Evolutionary conservation across 352 stramenopile genomes (phyloP), one percentile per base, ranked within the genome.

Genomic region (Blastocystis sp.): DNA sequence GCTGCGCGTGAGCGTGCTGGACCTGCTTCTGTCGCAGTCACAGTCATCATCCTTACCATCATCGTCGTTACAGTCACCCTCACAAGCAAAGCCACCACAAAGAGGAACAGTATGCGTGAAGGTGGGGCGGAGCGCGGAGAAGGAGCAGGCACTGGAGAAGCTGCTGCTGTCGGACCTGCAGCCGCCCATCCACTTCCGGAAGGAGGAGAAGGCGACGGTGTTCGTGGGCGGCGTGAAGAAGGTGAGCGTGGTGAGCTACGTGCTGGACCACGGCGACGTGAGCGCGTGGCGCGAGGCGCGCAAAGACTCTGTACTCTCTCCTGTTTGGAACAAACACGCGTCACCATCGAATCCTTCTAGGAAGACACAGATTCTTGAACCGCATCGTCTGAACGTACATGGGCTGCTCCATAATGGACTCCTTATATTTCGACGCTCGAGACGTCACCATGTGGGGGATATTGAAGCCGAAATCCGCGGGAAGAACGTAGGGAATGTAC

Each of bases 111-210:
- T 84, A 5, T 84, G 67, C n/a, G 53, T 84, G 19, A 84, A 84
- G 45, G 69, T 84, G 9, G 74, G 66, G 19, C 28, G 48, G 38
- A 59, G 19, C 34, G 28, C 67, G 48, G 74, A 84, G n/a, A 84
- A 84, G 34, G 56, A 48, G 41, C 52, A 84, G n/a, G 38, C 45
- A 4, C 10, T 84, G 2, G 74, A 84, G 53, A 84, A 84, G 61
- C 17, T 84, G 23, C 52, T 84, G 59, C 41, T 28, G 41, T 84
- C 74, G 38, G 74, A 84, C 61, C 48, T 84, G 74, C 66, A 84
- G 23, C 74, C 74, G 2, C 53, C 74, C 11, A 66, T 84, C 43
- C 48, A 43, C 10, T 84, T 53, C 41, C 21, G 23, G 41, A 69
- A 48, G 17, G 74, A 84, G n/a, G 41, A 43, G n/a, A 66, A 67